Percentiles rank a stretch among this genome's conserved stretches.
phyloP scores from a whole-genome alignment of 2,329 filamentous ascomycete species.

The Clarireedia sp. region DNA sequence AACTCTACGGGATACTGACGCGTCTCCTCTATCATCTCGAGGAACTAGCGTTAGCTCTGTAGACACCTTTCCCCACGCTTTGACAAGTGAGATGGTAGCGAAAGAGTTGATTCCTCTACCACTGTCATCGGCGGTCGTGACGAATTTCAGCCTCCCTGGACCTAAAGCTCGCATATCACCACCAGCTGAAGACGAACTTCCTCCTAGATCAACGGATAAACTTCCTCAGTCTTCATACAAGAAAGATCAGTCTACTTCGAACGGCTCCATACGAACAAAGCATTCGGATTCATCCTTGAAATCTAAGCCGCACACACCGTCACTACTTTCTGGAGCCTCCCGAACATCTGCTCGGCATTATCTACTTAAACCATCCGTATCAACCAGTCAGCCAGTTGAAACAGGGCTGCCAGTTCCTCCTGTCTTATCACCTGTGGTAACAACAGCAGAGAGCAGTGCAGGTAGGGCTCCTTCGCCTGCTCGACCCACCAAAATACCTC shows the following conservation, averaged over 20 bases:
- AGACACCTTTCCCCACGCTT: constrained; percentile 21
- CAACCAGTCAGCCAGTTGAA: constrained; percentile 16
- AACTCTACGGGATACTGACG: constrained; percentile 5
- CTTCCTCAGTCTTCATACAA: neutral
- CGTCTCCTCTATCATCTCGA: constrained; percentile 6
- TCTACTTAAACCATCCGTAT: constrained; percentile 22
- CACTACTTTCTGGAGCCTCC: constrained; percentile 21
- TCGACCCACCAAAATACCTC: neutral
- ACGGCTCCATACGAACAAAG: constrained; percentile 7
- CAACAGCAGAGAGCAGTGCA: neutral
- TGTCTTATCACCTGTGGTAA: constrained; percentile 13
- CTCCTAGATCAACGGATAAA: neutral
- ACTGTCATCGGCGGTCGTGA: constrained; percentile 21
- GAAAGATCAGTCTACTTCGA: neutral
- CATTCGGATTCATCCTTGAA: constrained; percentile 15
- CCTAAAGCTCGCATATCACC: constrained; percentile 11
- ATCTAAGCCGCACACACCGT: constrained; percentile 16
- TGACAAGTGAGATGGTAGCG: constrained; percentile 14
- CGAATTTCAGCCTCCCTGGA: constrained; percentile 25
- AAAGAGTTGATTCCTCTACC: constrained; percentile 8
- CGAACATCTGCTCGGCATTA: constrained; percentile 21
- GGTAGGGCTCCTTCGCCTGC: neutral
- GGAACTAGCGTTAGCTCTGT: constrained; percentile 18
- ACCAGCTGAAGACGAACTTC: neutral
- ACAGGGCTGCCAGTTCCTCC: constrained; percentile 21